Base-by-base conservation (phyloP, 2,329 filamentous ascomycete genomes). In the Aspergillus flavus region DNA sequence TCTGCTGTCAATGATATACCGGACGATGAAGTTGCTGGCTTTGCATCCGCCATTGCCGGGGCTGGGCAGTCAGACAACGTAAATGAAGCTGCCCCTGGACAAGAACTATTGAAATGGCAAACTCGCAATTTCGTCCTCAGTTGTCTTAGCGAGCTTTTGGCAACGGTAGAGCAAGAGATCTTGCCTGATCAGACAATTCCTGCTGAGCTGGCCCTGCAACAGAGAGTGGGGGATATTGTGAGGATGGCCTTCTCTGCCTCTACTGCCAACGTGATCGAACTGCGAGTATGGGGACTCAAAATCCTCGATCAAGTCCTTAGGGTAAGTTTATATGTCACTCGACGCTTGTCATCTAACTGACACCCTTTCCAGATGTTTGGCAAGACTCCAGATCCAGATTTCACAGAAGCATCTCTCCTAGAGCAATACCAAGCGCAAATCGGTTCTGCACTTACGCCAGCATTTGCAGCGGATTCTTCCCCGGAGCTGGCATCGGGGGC, bases 401-500 rank as follows among this genome's bases (percentile, higher is more conserved):
- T 99, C 74, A 88, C 94, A n/a, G 95, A 99, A 78, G 95, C 92
- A 0, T 96, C 96, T 79, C 84, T 99, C 19, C 85, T 99, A 4
- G 96, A 99, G 77, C 95, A 99, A 78, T 99, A 99, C 73, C 96
- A 99, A 78, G 95, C 95, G 6, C 95, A 99, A 75, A 99, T 99
- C 74, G 94, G 94, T 72, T 98, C 95, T 21, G 95, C 95, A 0
- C 84, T 99, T 65, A 99, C 96, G 0, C 95, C 95, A 4, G 96
- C 95, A 0, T 99, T 99, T 79, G 94, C 95, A 1, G 90, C 90
- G 4, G 95, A 99, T 76, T 99, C 95, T 0, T 97, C 94, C 0
- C 94, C 96, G 0, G 95, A 99, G 76, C 84, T 99, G 19, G 96
- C 95, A 9, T 94, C 95, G 0, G 94, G 97, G 75, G 95, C 96